A percentile compares a stretch with the other conserved stretches of the same genome.
phyloP scores from a whole-genome alignment of 2,329 filamentous ascomycete species.

The Dactylellina leptospora region DNA sequence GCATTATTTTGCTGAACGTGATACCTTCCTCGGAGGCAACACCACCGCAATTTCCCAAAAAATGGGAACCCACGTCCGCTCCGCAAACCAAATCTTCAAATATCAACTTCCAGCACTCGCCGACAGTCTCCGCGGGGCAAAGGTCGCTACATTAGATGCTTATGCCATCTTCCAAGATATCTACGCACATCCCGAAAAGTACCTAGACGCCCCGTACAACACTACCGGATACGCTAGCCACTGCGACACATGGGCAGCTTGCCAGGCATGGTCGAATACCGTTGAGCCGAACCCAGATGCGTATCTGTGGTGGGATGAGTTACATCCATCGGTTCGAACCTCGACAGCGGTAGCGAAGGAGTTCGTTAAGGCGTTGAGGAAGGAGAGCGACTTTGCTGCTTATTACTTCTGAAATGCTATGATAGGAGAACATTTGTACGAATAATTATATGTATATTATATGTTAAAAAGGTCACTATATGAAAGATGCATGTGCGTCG shows the following conservation, averaged over 20 bases:
- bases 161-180: constrained; percentile 67
- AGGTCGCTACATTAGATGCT: constrained; percentile 73
- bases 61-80: constrained; percentile 38
- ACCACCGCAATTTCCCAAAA: constrained; percentile 46
- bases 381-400: constrained; percentile 42
- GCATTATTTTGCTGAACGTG: constrained; percentile 45
- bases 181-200: constrained; percentile 68
- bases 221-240: constrained; percentile 67
- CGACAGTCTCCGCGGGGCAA: constrained; percentile 62
- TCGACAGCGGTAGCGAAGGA: constrained; percentile 35
- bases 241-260: constrained; percentile 62
- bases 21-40: constrained; percentile 43
- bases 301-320: constrained; percentile 77
- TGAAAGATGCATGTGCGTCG: not conserved
- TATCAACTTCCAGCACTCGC: constrained; percentile 42
- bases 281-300: constrained; percentile 63
- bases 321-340: constrained; percentile 71
- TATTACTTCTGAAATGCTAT: constrained; percentile 31
- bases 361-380: constrained; percentile 47
- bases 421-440: not conserved
- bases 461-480: too few species aligned
- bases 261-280: constrained; percentile 58
- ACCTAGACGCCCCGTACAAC: constrained; percentile 72
- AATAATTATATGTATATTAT: constrained; percentile 24
- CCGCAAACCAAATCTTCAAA: constrained; percentile 41